Evolutionary conservation across 805 yeast genomes (phyloP), one percentile per base, ranked within the genome.

Genomic region (Metschnikowia rubicola): DNA sequence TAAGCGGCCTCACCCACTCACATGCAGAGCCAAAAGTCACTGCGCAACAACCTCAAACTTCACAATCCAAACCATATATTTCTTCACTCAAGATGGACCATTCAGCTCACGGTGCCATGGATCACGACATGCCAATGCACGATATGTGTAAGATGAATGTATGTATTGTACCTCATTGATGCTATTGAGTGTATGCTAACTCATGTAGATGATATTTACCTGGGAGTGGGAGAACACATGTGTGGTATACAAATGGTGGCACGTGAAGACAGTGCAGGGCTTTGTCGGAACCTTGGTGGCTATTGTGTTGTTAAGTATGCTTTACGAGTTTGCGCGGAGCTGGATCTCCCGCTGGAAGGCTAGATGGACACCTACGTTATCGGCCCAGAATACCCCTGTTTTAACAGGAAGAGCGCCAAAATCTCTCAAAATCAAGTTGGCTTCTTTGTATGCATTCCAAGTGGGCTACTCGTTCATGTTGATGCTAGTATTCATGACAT

Each of bases 401-500:
- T 4, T 19, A 3, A 5, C 35, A 6, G 36, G 41, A 8, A 33
- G 43, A 26, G 26, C 26, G 13, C n/a, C 29, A 15, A 21, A 26
- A 11, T 39, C 41, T 8, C 37, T 39, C 30, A 61, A 53, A 49
- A 37, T 70, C 38, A 65, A 64, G 42, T 68, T 66, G 52, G 67
- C 83, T 8, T 50, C 73, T 12, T 54, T 75, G 33, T 86, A 86
- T 59, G 90, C 84, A 1, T 50, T 78, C 9, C 87, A 83, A 58
- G 87, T 85, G 5, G 82, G 83, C 1, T 84, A 81, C 58, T 82
- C 89, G 3, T 84, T 85, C 58, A 67, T 82, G 70, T 67, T 83
- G 57, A 87, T 88, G 96, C 75, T 87, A 55, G 79, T 88, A 0
- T 88, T 87, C 56, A 88, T 88, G 96, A 86, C 92, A 6, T 88